Conservation (phyloP, 1,284 basidiomycete genomes). For the Phellinidium pouzarii region DNA sequence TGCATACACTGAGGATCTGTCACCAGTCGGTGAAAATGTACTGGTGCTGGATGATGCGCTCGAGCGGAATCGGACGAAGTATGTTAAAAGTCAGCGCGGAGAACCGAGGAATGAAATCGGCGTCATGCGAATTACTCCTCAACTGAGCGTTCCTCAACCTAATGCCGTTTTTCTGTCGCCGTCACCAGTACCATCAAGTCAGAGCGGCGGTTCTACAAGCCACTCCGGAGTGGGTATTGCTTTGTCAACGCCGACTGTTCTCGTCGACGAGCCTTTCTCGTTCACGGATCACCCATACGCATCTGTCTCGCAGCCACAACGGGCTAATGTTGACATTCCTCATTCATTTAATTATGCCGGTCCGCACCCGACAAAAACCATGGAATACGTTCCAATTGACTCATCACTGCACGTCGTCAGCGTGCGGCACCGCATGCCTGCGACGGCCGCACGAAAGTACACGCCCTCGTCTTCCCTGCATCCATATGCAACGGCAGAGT, state of each 20-base stretch:
- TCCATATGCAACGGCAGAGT: conserved; percentile 28
- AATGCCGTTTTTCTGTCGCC: background rate
- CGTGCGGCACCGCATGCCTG: conserved; percentile 45
- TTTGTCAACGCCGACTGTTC: conserved; percentile 49
- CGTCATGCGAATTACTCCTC: conserved; percentile 15
- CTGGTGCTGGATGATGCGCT: conserved; percentile 33
- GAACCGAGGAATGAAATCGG: conserved; percentile 14
- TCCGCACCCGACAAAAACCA: conserved; percentile 33
- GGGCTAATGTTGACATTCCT: conserved; percentile 17
- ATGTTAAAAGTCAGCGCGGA: conserved; percentile 30
- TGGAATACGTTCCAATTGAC: conserved; percentile 10
- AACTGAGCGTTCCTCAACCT: conserved; percentile 1
- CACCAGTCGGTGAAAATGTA: conserved; percentile 28
- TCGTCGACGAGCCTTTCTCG: conserved; percentile 29
- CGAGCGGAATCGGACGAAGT: conserved; percentile 39
- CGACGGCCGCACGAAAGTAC: conserved; percentile 29
- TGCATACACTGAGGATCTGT: conserved; percentile 22
- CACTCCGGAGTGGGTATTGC: conserved; percentile 45
- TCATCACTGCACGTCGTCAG: conserved; percentile 33
- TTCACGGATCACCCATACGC: conserved; percentile 55
- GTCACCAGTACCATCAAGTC: conserved; percentile 26
- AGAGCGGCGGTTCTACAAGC: conserved; percentile 24
- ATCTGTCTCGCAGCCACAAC: conserved; percentile 26
- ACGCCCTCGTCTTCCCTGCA: conserved; percentile 22
- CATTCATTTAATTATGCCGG: conserved; percentile 40